Evolutionary conservation across 768 basidiomycete species (phyloP).

Genomic region (Tephrocybe rancida): DNA sequence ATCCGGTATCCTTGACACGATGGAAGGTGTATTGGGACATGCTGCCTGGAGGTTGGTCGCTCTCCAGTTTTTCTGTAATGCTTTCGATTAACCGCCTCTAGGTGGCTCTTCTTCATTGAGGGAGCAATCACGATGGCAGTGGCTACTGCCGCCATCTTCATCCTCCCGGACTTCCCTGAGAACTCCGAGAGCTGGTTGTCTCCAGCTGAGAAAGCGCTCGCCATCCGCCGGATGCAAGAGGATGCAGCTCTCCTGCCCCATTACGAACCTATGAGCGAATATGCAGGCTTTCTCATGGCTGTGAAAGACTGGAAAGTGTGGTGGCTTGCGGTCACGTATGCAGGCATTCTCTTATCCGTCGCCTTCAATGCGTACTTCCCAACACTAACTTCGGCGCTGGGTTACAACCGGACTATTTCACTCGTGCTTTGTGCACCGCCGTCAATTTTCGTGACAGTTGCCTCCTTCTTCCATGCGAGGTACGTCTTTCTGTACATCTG

Average conservation of each 20-base stretch:
- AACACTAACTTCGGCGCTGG: slow-evolving; percentile 58
- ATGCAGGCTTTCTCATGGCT: slow-evolving; percentile 38
- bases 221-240: slow-evolving; percentile 45
- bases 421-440: slow-evolving; percentile 69
- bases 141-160: slow-evolving; percentile 44
- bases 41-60: slow-evolving; percentile 50
- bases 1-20: slow-evolving; percentile 45
- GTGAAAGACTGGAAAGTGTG: slow-evolving; percentile 69
- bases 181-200: slow-evolving; percentile 28
- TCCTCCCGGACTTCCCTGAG: slow-evolving; percentile 35
- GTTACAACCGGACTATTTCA: slow-evolving; percentile 57
- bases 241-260: slow-evolving; percentile 35
- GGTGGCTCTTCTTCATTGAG: slow-evolving; percentile 52
- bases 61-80: neutral
- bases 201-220: slow-evolving; percentile 20
- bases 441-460: slow-evolving; percentile 51
- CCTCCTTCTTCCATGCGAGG: slow-evolving; percentile 46
- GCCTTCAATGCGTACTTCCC: slow-evolving; percentile 45
- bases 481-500: slow-evolving; percentile 23
- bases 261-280: slow-evolving; percentile 4
- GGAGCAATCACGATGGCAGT: slow-evolving; percentile 46
- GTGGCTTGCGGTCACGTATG: slow-evolving; percentile 57
- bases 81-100: slow-evolving; percentile 15
- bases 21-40: slow-evolving; percentile 51
- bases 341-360: slow-evolving; percentile 46